A percentile compares a stretch with the other conserved stretches of the same genome.
Evolutionary conservation across 768 basidiomycete genomes (phyloP).

Genomic region (Kwoniella heveanensis): DNA sequence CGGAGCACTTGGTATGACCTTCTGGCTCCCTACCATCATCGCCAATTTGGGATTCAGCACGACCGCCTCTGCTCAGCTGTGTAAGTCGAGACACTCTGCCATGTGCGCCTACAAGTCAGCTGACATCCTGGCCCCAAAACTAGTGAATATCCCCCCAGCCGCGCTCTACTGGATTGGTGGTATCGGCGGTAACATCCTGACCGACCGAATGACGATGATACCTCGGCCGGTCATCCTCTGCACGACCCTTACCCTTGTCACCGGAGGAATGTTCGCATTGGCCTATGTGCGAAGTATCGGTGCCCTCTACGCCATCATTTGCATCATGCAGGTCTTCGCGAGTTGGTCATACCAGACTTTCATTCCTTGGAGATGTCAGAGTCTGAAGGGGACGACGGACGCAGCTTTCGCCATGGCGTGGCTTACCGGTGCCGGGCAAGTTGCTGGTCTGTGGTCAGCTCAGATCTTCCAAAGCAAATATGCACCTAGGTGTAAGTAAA

Average conservation of each 20-base stretch:
- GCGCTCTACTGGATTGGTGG: constrained; percentile 20
- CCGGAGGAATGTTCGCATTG: constrained; percentile 15
- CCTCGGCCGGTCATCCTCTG: constrained; percentile 25
- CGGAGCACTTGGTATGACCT: constrained; percentile 27
- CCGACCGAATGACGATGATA: constrained; percentile 17
- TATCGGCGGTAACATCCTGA: constrained; percentile 20
- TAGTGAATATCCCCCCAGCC: constrained; percentile 34
- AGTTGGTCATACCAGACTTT: constrained; percentile 17
- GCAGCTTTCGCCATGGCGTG: constrained; percentile 40
- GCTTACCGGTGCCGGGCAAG: constrained; percentile 28
- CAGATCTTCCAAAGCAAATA: constrained; percentile 44
- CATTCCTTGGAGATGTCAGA: constrained; percentile 33
- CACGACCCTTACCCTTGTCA: constrained; percentile 7
- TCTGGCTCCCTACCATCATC: constrained; percentile 45
- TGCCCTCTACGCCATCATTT: constrained; percentile 32
- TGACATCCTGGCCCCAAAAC: constrained; percentile 7
- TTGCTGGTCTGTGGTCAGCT: constrained; percentile 19
- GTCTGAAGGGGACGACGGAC: constrained; percentile 26
- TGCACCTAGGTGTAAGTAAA: constrained; percentile 29
- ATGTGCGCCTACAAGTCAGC: constrained; percentile 11
- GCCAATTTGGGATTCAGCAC: constrained; percentile 34
- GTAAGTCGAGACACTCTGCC: constrained; percentile 8
- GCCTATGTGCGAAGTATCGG: constrained; percentile 22
- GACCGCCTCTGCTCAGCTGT: constrained; percentile 11
- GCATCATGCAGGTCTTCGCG: constrained; percentile 21